A percentile compares a stretch with the other conserved stretches of the same genome.
These are phyloP conservation scores for Quercus mongolica DNA, from an alignment of 306 rosid genomes.

Conservation along the genomic window DNA sequence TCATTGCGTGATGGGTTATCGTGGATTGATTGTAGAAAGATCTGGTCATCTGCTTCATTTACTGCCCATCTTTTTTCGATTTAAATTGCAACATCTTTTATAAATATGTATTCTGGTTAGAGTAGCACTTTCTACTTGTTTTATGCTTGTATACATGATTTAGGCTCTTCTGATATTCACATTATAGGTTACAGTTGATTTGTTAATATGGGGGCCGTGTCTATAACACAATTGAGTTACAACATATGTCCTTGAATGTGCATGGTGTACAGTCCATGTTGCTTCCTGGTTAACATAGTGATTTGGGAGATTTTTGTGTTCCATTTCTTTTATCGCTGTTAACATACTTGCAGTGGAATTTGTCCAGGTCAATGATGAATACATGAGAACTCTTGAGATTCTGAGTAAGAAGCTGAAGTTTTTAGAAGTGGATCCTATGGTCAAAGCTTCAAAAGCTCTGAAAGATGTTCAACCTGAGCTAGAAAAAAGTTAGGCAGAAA, in stretches of 20 bases:
- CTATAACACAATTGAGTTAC: slow-evolving; percentile 19
- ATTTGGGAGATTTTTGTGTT: neutral
- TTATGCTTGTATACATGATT: neutral
- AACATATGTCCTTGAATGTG: slow-evolving; percentile 5
- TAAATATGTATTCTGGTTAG: neutral
- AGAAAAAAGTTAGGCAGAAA: slow-evolving; percentile 84
- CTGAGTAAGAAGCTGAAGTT: slow-evolving; percentile 87
- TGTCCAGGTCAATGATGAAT: slow-evolving; percentile 91
- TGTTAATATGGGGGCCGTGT: neutral
- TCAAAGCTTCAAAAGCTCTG: slow-evolving; percentile 85
- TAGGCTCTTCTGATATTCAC: slow-evolving; percentile 1
- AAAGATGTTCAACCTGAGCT: slow-evolving; percentile 97
- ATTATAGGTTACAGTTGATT: slow-evolving; percentile 1
- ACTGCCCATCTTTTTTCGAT: neutral
- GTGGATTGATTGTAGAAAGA: neutral
- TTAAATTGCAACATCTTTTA: neutral
- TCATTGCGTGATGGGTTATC: neutral
- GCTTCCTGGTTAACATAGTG: neutral
- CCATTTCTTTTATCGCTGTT: slow-evolving; percentile 21
- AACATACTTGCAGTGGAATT: slow-evolving; percentile 11
- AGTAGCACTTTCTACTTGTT: slow-evolving; percentile 10
- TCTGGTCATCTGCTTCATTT: neutral
- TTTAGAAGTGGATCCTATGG: slow-evolving; percentile 25
- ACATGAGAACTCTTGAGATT: slow-evolving; percentile 86
- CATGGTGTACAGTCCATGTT: slow-evolving; percentile 6